Percentiles rank a stretch among this genome's conserved stretches.
Evolutionary conservation across 345 rosid genomes (phyloP).

Genomic region (Salix koriyanagi): DNA sequence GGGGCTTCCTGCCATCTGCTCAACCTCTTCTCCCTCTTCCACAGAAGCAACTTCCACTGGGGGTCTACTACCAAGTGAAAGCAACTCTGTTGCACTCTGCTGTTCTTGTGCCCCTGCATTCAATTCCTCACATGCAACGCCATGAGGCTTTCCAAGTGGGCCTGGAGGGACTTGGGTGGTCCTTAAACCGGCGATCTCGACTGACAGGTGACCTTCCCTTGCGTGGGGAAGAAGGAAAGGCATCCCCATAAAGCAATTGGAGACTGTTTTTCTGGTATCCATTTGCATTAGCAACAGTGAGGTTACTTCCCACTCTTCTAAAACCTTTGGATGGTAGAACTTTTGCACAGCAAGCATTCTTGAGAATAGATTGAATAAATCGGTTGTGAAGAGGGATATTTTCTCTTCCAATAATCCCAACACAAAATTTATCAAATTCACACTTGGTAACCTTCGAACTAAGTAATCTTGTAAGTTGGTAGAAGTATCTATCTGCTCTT

Average conservation of each 20-base stretch:
- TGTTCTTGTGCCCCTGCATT: conserved; percentile 15
- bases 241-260: conserved; percentile 40
- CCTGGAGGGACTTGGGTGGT: conserved; percentile 54
- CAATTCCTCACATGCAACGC: conserved; percentile 33
- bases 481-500: conserved; percentile 33
- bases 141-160: conserved; percentile 47
- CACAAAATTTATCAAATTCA: conserved; percentile 39
- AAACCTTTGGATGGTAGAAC: conserved; percentile 8
- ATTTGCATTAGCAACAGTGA: conserved; percentile 29
- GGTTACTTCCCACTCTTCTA: conserved; percentile 24
- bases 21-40: conserved; percentile 27
- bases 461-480: conserved; percentile 33
- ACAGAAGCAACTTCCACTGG: conserved; percentile 7
- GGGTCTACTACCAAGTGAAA: conserved; percentile 22
- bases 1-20: conserved; percentile 22
- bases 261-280: conserved; percentile 39
- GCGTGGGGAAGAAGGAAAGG: conserved; percentile 48
- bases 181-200: conserved; percentile 41
- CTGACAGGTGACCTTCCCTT: conserved; percentile 42
- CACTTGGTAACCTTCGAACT: conserved; percentile 34
- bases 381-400: conserved; percentile 33
- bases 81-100: conserved; percentile 22
- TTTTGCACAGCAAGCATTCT: conserved; percentile 13
- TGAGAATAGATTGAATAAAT: conserved; percentile 16
- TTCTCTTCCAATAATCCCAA: conserved; percentile 38